Conservation (phyloP, 2,329 filamentous ascomycete genomes). For the Penicillium sp. region DNA sequence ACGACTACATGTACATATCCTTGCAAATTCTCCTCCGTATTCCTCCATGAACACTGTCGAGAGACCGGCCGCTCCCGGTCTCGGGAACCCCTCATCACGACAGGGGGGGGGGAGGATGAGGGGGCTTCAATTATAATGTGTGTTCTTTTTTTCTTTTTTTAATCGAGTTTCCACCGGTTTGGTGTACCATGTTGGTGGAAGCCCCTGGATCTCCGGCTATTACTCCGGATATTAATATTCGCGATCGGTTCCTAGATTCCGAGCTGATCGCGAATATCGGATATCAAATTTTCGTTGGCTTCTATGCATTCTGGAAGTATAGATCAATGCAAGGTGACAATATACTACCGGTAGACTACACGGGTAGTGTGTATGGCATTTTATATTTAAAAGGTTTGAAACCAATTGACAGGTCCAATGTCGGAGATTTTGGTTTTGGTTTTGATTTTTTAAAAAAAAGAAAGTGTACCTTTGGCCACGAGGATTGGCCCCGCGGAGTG, state of each 20-base stretch:
- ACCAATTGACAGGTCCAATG: neutral
- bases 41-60: neutral
- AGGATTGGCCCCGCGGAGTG: neutral
- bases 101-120: too few relatives aligned
- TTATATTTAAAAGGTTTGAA: neutral
- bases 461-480: neutral
- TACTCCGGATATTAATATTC: conserved; percentile 3
- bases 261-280: neutral
- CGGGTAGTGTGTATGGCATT: neutral
- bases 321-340: neutral
- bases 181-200: neutral
- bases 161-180: neutral
- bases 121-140: neutral
- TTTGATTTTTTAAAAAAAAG: neutral
- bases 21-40: neutral
- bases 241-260: conserved; percentile 1
- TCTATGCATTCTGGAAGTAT: neutral
- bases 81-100: neutral
- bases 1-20: neutral
- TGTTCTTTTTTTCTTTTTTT: neutral
- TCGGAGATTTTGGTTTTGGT: neutral
- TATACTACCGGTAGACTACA: neutral
- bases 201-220: neutral
- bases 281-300: neutral
- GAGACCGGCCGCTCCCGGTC: neutral